Evolutionary conservation across 2,329 filamentous ascomycete genomes (phyloP).

Genomic region (Phialemoniopsis sp.): DNA sequence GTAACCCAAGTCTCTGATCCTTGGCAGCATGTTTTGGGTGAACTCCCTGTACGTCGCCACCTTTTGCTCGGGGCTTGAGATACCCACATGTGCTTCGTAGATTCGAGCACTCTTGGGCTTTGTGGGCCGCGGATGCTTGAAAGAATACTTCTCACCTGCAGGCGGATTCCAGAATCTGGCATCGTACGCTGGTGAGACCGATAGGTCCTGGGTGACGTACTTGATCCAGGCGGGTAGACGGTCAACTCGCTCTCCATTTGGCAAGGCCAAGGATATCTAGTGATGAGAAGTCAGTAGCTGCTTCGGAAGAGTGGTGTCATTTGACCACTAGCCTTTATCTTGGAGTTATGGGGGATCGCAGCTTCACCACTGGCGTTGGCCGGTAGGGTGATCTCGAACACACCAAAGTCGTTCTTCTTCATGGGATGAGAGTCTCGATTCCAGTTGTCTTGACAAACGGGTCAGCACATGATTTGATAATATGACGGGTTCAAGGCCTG

Average conservation of each 20-base stretch:
- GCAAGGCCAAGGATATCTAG: constrained; percentile 79
- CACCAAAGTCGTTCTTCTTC: constrained; percentile 79
- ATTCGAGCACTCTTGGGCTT: constrained; percentile 86
- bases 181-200: constrained; percentile 88
- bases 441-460: constrained; percentile 96
- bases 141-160: constrained; percentile 67
- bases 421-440: constrained; percentile 78
- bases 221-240: constrained; percentile 95
- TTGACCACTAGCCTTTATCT: constrained; percentile 70
- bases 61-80: constrained; percentile 83
- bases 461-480: too few species aligned
- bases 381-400: constrained; percentile 79
- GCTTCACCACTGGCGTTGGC: constrained; percentile 65
- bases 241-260: constrained; percentile 76
- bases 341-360: constrained; percentile 87
- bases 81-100: constrained; percentile 98
- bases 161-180: constrained; percentile 97
- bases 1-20: constrained; percentile 88
- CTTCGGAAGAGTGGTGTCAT: not conserved
- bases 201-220: constrained; percentile 90
- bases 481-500: constrained; percentile 14
- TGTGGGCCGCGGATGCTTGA: constrained; percentile 77
- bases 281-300: constrained; percentile 3
- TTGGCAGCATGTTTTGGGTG: constrained; percentile 83
- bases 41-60: constrained; percentile 98